Conservation (phyloP, 2,329 filamentous ascomycete genomes). For the Fusarium ambrosium region DNA sequence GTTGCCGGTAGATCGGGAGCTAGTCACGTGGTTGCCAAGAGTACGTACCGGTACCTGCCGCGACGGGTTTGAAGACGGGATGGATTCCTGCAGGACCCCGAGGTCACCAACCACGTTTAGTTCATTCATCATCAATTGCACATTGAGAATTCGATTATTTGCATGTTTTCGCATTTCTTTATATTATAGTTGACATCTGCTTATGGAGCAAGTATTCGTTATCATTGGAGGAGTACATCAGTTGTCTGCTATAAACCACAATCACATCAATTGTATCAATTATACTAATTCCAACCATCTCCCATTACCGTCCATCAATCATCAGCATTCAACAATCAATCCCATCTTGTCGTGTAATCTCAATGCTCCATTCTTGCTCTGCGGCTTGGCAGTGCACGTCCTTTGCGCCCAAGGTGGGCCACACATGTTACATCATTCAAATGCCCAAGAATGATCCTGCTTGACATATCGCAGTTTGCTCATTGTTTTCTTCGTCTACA, state of each 20-base stretch:
- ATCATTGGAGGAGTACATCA: background rate
- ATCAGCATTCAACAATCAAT: background rate
- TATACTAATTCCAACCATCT: background rate
- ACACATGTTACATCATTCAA: conserved; percentile 5
- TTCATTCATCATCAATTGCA: background rate
- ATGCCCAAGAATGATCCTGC: conserved; percentile 1
- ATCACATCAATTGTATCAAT: background rate
- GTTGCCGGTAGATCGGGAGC: conserved; percentile 44
- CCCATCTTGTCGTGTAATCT: background rate
- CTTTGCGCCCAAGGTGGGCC: conserved; percentile 5
- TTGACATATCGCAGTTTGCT: background rate
- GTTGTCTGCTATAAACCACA: background rate
- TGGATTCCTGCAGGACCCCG: background rate
- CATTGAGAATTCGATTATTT: background rate
- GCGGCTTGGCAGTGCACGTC: conserved; percentile 2
- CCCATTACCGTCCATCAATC: background rate
- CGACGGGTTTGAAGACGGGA: background rate
- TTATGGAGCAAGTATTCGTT: background rate
- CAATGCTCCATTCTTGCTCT: background rate
- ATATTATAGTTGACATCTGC: background rate
- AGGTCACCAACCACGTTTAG: background rate
- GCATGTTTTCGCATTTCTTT: background rate
- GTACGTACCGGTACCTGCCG: background rate
- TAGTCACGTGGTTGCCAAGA: conserved; percentile 39
- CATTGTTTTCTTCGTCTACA: background rate